Conservation (phyloP, 371 early-diverging fungal species). For the Mucor mucedo region DNA sequence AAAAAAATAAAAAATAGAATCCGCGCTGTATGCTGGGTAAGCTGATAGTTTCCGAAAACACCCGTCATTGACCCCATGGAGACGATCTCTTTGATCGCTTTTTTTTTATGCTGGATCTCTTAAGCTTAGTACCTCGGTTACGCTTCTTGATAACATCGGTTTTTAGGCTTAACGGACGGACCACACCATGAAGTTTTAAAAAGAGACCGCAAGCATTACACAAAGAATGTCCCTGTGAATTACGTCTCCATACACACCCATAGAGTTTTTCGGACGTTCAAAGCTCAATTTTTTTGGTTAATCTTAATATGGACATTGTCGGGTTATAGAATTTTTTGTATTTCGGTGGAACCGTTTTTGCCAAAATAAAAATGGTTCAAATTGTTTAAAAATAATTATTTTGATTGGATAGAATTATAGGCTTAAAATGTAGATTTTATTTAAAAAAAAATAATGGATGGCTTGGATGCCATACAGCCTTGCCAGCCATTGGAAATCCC, state of each 20-base stretch:
- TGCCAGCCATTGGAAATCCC: too few species aligned
- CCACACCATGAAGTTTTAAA: conserved; percentile 40
- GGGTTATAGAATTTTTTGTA: too few species aligned
- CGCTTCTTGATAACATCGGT: conserved; percentile 42
- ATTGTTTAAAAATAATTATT: too few species aligned
- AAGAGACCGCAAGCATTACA: conserved; percentile 45
- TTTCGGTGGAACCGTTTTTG: too few species aligned
- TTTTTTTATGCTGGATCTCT: conserved; percentile 4
- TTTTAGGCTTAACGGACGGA: conserved; percentile 39
- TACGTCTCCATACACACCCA: conserved; percentile 42
- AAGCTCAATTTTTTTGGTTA: too few species aligned
- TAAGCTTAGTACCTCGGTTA: conserved; percentile 14
- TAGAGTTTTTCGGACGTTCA: too few species aligned
- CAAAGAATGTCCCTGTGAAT: conserved; percentile 34
- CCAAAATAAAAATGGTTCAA: too few species aligned
- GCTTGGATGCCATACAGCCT: too few species aligned
- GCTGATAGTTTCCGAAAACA: conserved; percentile 2
- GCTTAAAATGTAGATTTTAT: too few species aligned
- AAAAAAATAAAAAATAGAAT: neutral
- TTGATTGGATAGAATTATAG: too few species aligned
- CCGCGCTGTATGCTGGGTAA: neutral
- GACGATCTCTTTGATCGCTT: conserved; percentile 5
- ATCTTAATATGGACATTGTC: too few species aligned
- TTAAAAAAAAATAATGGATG: too few species aligned
- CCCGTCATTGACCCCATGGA: neutral